Evolutionary conservation across 1,284 basidiomycete species (phyloP), one percentile per base, ranked within the genome.

Genomic region (Trametes sp.): DNA sequence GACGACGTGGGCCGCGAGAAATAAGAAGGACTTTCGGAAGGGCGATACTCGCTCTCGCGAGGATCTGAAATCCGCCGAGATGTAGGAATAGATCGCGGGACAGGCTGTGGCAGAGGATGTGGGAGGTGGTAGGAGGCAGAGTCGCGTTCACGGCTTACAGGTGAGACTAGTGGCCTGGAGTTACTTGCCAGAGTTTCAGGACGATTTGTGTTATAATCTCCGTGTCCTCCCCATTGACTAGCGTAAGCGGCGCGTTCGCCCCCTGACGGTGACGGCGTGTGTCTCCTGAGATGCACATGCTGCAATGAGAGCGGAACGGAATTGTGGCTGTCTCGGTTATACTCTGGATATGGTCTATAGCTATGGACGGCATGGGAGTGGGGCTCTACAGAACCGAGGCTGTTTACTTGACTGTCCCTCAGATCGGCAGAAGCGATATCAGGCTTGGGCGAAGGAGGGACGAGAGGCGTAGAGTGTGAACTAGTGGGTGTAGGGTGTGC

Each of bases 251-350:
- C 54, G 14, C 42, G 19, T 23, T 57, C 44, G 45, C 62, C 59
- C 16, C 50, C 55, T n/a, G 61, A 54, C n/a, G 61, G 61, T 16
- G 69, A 69, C 19, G 70, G 71, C 6, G 74, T 73, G 49, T 70
- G 69, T 33, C 65, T 72, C 41, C 67, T 63, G 41, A 65, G 57
- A 23, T 65, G 51, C 16, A 59, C 63, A 49, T 68, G 61, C 54
- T 72, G 72, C 36, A 72, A 63, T 33, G 69, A 68, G 57, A 68
- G 63, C 24, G 71, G 70, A 28, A 70, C 65, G 56, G 66, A 55
- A 67, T 71, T 67, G 70, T 62, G 69, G 56, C 53, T 65, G 38
- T 67, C 61, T 58, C 54, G 54, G 33, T 23, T 55, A 62, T 58
- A 38, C 29, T 60, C 54, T 46, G 62, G 51, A 59, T 57, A 49